A percentile compares a stretch with the other conserved stretches of the same genome.
phyloP scores from a whole-genome alignment of 495 filamentous ascomycete genomes.

The Penicillium herquei region DNA sequence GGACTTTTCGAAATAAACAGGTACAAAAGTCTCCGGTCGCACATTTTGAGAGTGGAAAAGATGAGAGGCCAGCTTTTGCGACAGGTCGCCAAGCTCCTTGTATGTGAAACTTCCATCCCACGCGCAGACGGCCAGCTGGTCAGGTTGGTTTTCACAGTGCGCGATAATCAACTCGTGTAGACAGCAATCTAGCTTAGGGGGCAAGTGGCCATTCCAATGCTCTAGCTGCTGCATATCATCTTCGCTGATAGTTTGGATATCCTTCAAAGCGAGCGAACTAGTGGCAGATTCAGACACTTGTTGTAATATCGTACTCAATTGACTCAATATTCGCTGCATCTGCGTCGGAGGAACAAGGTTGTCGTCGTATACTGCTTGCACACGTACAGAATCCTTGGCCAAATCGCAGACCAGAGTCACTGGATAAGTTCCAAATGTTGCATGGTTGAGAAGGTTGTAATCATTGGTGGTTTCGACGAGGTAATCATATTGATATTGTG shows the following conservation, averaged over 20 bases:
- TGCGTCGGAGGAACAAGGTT: not conserved
- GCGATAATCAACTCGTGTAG: not conserved
- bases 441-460: not conserved
- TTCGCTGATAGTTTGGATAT: not conserved
- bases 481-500: too few species aligned
- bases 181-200: not conserved
- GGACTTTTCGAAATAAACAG: constrained; percentile 37
- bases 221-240: not conserved
- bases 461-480: not conserved
- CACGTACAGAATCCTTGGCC: too few species aligned
- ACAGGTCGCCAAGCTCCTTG: not conserved
- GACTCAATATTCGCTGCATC: not conserved
- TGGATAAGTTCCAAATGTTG: too few species aligned
- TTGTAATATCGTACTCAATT: not conserved
- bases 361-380: too few species aligned
- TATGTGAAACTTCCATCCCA: not conserved
- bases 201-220: not conserved
- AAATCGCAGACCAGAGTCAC: too few species aligned
- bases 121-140: not conserved
- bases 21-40: not conserved
- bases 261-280: too few species aligned
- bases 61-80: not conserved
- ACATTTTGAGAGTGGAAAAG: not conserved
- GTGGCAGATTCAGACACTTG: not conserved
- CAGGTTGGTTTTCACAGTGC: not conserved